These are phyloP conservation scores for Tephrocybe sp. DNA, from an alignment of 768 basidiomycete species.

Conservation along the genomic window DNA sequence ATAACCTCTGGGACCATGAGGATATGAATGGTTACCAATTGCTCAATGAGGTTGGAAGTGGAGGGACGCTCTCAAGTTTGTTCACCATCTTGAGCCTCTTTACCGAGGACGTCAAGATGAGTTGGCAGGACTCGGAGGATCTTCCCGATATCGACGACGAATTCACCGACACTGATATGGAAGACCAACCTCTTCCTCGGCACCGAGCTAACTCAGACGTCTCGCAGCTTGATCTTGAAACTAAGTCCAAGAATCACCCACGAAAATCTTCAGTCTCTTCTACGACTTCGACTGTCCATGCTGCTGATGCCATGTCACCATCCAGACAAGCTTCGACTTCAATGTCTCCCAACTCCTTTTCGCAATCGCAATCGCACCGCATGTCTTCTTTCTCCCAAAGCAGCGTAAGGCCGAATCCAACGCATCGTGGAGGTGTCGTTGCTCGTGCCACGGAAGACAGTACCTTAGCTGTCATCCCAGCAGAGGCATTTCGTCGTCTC, in stretches of 20 bases:
- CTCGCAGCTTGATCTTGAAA: slow-evolving; percentile 53
- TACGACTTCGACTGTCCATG: slow-evolving; percentile 68
- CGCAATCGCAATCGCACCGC: slow-evolving; percentile 20
- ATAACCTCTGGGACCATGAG: slow-evolving; percentile 75
- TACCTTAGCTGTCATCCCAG: slow-evolving; percentile 97
- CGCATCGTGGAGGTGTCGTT: slow-evolving; percentile 75
- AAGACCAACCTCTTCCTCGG: slow-evolving; percentile 24
- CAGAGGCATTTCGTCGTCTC: slow-evolving; percentile 91
- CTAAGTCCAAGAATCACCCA: slow-evolving; percentile 26
- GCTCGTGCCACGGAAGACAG: slow-evolving; percentile 94
- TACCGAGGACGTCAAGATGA: slow-evolving; percentile 90
- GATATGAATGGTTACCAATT: slow-evolving; percentile 96
- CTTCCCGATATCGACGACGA: slow-evolving; percentile 31
- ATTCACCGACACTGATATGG: slow-evolving; percentile 21
- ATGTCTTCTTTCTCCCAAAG: slow-evolving; percentile 20
- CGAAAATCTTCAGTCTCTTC: slow-evolving; percentile 67
- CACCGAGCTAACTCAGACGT: slow-evolving; percentile 63
- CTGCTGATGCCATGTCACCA: slow-evolving; percentile 31
- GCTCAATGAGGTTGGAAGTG: slow-evolving; percentile 93
- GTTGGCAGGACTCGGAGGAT: slow-evolving; percentile 74
- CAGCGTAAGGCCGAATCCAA: slow-evolving; percentile 19
- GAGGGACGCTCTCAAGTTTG: slow-evolving; percentile 92
- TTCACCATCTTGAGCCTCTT: slow-evolving; percentile 97
- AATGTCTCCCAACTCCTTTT: slow-evolving; percentile 27
- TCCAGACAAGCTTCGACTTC: slow-evolving; percentile 20